Evolutionary conservation across 2,329 filamentous ascomycete species (phyloP).

Genomic region (Neurospora sp.): DNA sequence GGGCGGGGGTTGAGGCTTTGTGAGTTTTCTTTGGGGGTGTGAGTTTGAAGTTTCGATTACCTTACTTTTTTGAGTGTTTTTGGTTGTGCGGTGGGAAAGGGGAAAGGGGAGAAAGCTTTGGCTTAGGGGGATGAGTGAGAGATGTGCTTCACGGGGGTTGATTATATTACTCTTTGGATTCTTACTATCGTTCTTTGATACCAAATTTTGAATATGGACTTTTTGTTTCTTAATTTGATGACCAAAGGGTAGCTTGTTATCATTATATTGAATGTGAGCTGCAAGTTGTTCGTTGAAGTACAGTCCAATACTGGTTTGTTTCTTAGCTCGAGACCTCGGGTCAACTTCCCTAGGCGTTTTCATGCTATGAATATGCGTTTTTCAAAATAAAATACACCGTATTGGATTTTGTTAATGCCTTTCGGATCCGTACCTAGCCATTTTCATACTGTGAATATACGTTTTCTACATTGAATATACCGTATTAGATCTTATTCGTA

Average conservation of each 20-base stretch:
- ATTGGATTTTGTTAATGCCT: too few species aligned
- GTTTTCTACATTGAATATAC: too few species aligned
- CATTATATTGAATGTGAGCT: background rate
- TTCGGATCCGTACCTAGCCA: too few species aligned
- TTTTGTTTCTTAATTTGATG: background rate
- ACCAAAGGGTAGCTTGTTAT: background rate
- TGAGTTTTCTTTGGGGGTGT: conserved; percentile 13
- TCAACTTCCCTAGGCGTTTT: too few species aligned
- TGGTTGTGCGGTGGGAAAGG: background rate
- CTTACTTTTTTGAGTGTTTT: conserved; percentile 2
- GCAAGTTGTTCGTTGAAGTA: background rate
- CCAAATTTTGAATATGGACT: background rate
- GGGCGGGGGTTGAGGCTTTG: conserved; percentile 41
- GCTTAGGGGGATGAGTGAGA: too few species aligned
- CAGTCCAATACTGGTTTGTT: too few species aligned
- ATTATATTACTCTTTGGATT: background rate
- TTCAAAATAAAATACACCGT: too few species aligned
- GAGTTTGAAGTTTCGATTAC: conserved; percentile 4
- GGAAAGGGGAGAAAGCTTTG: background rate
- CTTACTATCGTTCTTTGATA: background rate
- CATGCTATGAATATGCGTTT: too few species aligned
- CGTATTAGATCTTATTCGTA: too few species aligned
- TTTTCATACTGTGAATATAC: too few species aligned
- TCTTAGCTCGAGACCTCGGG: too few species aligned
- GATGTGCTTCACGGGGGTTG: background rate